A percentile compares a stretch with the other conserved stretches of the same genome.
Conservation (phyloP, 2,329 filamentous ascomycete genomes). For the Chaetomium sp. region DNA sequence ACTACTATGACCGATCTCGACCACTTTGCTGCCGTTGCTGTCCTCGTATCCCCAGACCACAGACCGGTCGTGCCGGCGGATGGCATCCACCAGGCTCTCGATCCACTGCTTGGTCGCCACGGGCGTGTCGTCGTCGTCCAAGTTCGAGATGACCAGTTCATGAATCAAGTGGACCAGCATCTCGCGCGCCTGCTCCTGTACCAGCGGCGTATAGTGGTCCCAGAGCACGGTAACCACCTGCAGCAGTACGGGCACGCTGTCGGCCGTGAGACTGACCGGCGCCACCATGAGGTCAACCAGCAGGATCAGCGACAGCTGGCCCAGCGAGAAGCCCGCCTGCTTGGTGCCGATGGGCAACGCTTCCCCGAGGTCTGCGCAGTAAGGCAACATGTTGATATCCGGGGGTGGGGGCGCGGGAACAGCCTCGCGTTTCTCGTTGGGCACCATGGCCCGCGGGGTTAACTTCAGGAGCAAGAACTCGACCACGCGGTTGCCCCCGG, state of each 20-base stretch:
- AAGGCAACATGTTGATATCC: slow-evolving; percentile 71
- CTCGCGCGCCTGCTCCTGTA: slow-evolving; percentile 93
- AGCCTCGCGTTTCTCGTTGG: slow-evolving; percentile 70
- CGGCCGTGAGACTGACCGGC: slow-evolving; percentile 69
- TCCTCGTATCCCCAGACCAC: slow-evolving; percentile 96
- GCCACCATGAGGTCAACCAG: slow-evolving; percentile 95
- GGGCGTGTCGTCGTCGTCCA: slow-evolving; percentile 64
- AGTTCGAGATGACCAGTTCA: slow-evolving; percentile 75
- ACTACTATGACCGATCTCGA: too few relatives aligned
- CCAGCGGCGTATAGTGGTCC: slow-evolving; percentile 93
- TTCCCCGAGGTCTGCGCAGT: slow-evolving; percentile 77
- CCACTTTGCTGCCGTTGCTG: slow-evolving; percentile 58
- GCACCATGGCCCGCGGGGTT: slow-evolving; percentile 93
- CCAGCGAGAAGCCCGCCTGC: slow-evolving; percentile 83
- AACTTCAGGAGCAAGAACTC: slow-evolving; percentile 91
- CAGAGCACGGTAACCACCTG: slow-evolving; percentile 91
- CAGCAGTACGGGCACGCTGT: slow-evolving; percentile 77
- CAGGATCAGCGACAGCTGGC: slow-evolving; percentile 86
- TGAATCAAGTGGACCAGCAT: slow-evolving; percentile 98
- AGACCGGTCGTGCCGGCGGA: slow-evolving; percentile 74
- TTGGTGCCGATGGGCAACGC: slow-evolving; percentile 84
- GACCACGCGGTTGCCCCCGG: slow-evolving; percentile 76
- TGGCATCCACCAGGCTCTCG: slow-evolving; percentile 79
- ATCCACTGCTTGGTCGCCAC: slow-evolving; percentile 62
- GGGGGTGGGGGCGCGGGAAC: slow-evolving; percentile 64